Evolutionary conservation across 768 basidiomycete genomes (phyloP).

Genomic region (Auricularia sp.): DNA sequence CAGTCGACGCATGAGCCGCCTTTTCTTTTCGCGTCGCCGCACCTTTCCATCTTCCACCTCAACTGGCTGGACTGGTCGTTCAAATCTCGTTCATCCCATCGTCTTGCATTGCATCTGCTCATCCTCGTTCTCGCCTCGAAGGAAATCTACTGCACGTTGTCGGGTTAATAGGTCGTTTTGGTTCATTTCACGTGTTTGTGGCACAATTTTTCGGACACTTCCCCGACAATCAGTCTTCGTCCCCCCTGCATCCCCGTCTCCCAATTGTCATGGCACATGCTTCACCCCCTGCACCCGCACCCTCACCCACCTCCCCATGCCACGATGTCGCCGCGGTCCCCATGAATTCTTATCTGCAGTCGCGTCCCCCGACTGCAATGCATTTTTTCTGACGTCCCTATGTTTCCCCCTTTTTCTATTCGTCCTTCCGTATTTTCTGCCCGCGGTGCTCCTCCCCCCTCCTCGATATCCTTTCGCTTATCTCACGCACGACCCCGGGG

Average conservation of each 20-base stretch:
- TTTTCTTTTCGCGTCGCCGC: neutral
- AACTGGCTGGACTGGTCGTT: neutral
- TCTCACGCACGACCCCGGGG: neutral
- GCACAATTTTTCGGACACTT: neutral
- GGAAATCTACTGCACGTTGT: neutral
- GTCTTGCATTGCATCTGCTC: neutral
- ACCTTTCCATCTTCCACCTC: neutral
- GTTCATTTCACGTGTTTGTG: neutral
- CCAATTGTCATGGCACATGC: neutral
- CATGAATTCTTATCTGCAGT: neutral
- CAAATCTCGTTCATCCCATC: neutral
- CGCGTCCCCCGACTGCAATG: neutral
- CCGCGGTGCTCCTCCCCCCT: neutral
- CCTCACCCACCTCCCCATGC: neutral
- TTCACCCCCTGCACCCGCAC: neutral
- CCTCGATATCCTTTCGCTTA: neutral
- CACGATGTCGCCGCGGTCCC: neutral
- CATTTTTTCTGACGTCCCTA: neutral
- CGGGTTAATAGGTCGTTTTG: neutral
- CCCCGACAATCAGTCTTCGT: neutral
- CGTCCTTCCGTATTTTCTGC: neutral
- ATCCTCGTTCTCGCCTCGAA: neutral
- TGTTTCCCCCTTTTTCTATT: neutral
- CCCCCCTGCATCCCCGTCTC: neutral
- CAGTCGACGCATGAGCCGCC: neutral